Evolutionary conservation across 2,329 filamentous ascomycete species (phyloP).

Genomic region (Aureobasidium sp.): DNA sequence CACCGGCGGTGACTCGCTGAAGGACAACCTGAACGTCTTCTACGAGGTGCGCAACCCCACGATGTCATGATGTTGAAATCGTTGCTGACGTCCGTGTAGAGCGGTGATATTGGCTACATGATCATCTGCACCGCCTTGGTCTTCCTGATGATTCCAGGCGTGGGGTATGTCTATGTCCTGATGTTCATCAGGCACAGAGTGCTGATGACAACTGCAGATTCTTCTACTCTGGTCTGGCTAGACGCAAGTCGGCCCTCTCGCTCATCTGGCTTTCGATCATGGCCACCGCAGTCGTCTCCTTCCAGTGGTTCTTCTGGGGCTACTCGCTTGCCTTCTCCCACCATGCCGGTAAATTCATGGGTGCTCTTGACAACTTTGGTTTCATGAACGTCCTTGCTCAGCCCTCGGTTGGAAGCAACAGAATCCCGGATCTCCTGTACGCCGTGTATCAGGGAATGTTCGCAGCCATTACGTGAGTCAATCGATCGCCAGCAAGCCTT

Average conservation of each 20-base stretch:
- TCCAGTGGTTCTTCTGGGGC: slow-evolving; percentile 97
- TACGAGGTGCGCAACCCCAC: slow-evolving; percentile 57
- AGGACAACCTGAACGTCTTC: slow-evolving; percentile 72
- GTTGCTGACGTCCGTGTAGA: slow-evolving; percentile 38
- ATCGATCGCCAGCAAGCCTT: too few species aligned
- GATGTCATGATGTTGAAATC: slow-evolving; percentile 8
- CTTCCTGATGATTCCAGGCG: slow-evolving; percentile 86
- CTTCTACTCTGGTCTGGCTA: slow-evolving; percentile 87
- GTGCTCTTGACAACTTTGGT: slow-evolving; percentile 71
- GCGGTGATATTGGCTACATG: slow-evolving; percentile 78
- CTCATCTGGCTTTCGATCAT: slow-evolving; percentile 82
- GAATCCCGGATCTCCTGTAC: slow-evolving; percentile 77
- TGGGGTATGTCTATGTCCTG: slow-evolving; percentile 48
- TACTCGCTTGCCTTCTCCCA: slow-evolving; percentile 80
- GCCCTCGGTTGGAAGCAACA: slow-evolving; percentile 65
- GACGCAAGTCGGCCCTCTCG: slow-evolving; percentile 80
- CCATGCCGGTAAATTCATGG: slow-evolving; percentile 66
- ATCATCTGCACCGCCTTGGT: slow-evolving; percentile 70
- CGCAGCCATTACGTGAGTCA: slow-evolving; percentile 70
- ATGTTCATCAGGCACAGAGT: background rate
- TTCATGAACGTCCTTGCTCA: slow-evolving; percentile 67
- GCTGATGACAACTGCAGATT: slow-evolving; percentile 46
- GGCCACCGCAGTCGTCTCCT: slow-evolving; percentile 69
- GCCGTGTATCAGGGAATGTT: slow-evolving; percentile 87
- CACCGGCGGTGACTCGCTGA: slow-evolving; percentile 60